Evolutionary conservation across 2,329 filamentous ascomycete genomes (phyloP), one percentile per base, ranked within the genome.

Genomic region (Fusarium tuaranense): DNA sequence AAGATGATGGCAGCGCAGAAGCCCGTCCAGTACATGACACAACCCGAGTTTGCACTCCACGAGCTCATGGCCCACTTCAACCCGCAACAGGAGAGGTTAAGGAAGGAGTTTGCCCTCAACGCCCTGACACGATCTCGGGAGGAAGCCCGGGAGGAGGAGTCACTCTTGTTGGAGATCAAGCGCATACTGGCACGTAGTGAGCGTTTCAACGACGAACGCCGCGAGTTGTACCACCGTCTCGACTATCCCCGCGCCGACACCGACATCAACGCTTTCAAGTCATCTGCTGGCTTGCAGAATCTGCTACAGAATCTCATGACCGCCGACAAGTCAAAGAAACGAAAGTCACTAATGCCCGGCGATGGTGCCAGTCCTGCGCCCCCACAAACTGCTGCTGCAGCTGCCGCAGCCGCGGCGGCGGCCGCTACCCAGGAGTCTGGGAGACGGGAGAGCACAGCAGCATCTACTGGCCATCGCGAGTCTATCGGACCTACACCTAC

Each of bases 121-220:
- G 91, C 95, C 57, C 89, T 98, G 74, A 91, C 92, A 58, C 91
- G 97, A 46, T 93, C 92, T 10, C 92, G 92, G 72, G 95, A 98
- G 73, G 96, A 99, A 83, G 94, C 96, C 30, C 92, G 94, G 72
- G 97, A 99, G 82, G 97, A 99, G 84, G 94, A 97, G 78, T 93
- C 94, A 38, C 86, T 99, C 4, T 88, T 99, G 20, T 89, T 96
- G 68, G 97, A 99, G 81, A 90, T 99, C 65, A 95, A 97, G 80
- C 93, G 97, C 69, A 98, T 99, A 75, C 90, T 97, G 79, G 92
- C 94, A 72, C 92, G 95, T 70, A 94, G 95, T 74, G 94, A 97
- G 76, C 92, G 91, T 67, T 93, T 98, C 80, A 94, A 97, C 80
- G 92, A 94, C 75, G 95, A 98, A 81, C 93, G 97, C 65, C 91